A percentile compares a stretch with the other conserved stretches of the same genome.
Conservation (phyloP, 208 protist genomes). For the Trypanosoma brucei region DNA sequence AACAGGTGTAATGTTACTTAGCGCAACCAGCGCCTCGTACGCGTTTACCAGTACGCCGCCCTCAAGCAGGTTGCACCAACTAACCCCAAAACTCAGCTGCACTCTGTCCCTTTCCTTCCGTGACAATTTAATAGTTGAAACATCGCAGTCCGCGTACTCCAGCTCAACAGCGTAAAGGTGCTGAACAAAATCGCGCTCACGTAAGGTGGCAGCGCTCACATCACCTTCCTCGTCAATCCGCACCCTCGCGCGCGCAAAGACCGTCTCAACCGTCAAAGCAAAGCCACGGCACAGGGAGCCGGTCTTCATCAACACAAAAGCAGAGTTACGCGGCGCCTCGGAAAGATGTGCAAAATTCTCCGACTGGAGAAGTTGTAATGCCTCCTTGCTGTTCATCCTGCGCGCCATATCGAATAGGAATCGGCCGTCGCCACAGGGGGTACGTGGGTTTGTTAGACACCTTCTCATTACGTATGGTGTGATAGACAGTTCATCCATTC, state of each 20-base stretch:
- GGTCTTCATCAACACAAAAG: conserved; percentile 67
- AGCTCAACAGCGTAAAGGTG: conserved; percentile 32
- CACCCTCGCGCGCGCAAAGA: conserved; percentile 27
- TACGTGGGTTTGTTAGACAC: conserved; percentile 17
- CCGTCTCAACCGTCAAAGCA: conserved; percentile 26
- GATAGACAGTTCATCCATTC: conserved; percentile 15
- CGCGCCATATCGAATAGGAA: conserved; percentile 23
- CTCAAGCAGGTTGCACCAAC: conserved; percentile 27
- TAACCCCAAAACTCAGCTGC: conserved; percentile 19
- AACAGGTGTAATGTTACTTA: conserved; percentile 27
- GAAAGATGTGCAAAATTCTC: conserved; percentile 18
- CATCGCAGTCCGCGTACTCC: conserved; percentile 33
- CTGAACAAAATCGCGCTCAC: conserved; percentile 32
- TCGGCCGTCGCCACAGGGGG: conserved; percentile 11
- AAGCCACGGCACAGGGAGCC: conserved; percentile 46
- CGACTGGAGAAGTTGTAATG: conserved; percentile 15
- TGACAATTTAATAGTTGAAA: conserved; percentile 25
- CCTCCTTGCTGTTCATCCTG: conserved; percentile 8
- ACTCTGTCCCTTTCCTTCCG: conserved; percentile 23
- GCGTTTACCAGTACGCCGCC: conserved; percentile 36
- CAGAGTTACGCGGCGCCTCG: conserved; percentile 33
- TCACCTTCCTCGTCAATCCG: conserved; percentile 48
- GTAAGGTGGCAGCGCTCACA: conserved; percentile 26
- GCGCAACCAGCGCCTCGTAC: conserved; percentile 27
- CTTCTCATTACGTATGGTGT: conserved; percentile 23